Percentiles rank a stretch among this genome's conserved stretches.
Conservation (phyloP, 257 asterid genomes). For the Capsicum chinense region DNA sequence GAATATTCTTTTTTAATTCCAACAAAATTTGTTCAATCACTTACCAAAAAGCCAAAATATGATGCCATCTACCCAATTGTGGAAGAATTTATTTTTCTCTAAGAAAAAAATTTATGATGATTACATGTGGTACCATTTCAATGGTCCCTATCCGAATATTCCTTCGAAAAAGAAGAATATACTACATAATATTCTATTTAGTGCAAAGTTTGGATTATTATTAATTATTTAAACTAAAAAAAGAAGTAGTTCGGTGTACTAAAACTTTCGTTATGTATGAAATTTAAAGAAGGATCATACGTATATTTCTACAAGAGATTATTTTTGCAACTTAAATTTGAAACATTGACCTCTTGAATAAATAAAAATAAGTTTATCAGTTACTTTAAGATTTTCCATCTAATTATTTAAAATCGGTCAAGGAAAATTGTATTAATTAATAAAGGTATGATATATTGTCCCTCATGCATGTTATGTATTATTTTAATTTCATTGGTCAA, state of each 20-base stretch:
- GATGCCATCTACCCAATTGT: background rate
- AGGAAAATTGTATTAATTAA: background rate
- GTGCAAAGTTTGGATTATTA: background rate
- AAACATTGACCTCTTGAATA: too few relatives aligned
- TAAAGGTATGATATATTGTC: background rate
- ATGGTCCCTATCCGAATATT: constrained; percentile 5
- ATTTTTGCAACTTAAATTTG: too few relatives aligned
- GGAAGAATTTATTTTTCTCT: background rate
- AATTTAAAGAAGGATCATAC: too few relatives aligned
- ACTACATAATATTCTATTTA: background rate
- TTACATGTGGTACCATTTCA: too few relatives aligned
- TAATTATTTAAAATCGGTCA: background rate
- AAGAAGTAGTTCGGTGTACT: too few relatives aligned
- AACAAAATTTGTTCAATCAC: background rate
- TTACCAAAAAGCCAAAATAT: background rate
- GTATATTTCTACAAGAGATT: too few relatives aligned
- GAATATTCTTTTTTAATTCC: background rate
- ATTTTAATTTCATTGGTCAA: background rate
- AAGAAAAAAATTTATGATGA: too few relatives aligned
- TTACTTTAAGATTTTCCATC: too few relatives aligned
- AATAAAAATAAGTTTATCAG: too few relatives aligned
- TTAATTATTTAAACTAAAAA: background rate
- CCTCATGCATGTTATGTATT: constrained; percentile 11
- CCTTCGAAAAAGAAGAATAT: background rate
- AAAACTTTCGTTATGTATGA: too few relatives aligned